phyloP scores from a whole-genome alignment of 768 basidiomycete genomes.

The Trametes sanguinea region DNA sequence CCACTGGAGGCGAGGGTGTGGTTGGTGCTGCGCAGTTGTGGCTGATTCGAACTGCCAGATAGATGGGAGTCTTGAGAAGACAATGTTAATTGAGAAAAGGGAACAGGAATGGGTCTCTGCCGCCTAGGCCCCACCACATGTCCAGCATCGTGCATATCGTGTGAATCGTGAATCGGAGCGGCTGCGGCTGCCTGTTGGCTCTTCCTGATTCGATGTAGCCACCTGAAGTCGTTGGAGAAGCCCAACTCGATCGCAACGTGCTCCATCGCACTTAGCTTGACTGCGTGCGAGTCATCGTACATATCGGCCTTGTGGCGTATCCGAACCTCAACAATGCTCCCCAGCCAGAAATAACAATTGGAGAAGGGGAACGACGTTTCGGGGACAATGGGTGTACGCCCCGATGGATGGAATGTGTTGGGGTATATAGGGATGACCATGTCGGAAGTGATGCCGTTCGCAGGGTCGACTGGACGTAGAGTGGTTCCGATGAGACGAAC shows the following conservation, averaged over 20 bases:
- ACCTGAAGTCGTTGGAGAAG: neutral
- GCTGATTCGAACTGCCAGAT: neutral
- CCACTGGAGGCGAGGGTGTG: neutral
- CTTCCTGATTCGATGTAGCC: neutral
- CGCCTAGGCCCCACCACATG: no score
- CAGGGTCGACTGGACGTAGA: neutral
- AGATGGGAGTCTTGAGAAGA: neutral
- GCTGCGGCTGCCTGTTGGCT: neutral
- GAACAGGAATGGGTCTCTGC: neutral
- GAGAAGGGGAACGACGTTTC: neutral
- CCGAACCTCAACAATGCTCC: neutral
- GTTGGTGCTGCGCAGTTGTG: neutral
- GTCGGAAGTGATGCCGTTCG: conserved; percentile 4
- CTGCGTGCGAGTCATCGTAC: neutral
- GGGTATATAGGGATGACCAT: conserved; percentile 15
- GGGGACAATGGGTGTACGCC: neutral
- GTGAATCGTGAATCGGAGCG: neutral
- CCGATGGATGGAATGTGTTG: neutral
- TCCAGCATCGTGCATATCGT: no score
- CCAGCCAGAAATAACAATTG: conserved; percentile 10
- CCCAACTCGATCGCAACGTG: neutral
- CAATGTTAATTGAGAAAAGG: neutral
- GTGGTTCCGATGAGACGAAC: neutral
- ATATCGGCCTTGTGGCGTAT: neutral
- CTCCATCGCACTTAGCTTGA: neutral